These are phyloP conservation scores for Candolleomyces eurysporus DNA, from an alignment of 768 basidiomycete species.

Conservation along the genomic window DNA sequence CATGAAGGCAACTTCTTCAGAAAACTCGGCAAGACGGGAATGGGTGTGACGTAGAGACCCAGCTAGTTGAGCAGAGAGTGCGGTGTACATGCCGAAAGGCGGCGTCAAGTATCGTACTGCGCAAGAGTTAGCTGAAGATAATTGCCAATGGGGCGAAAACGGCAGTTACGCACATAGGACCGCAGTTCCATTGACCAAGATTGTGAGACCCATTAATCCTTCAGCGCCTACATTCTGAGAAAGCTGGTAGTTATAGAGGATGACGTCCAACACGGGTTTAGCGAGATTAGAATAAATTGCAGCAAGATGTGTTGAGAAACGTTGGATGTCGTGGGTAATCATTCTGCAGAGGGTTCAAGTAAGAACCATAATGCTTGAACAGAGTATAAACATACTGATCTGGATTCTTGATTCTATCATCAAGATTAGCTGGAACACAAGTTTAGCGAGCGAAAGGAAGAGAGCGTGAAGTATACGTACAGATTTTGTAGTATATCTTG, in stretches of 20 bases:
- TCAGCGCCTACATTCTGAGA: slow-evolving; percentile 94
- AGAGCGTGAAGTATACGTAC: slow-evolving; percentile 37
- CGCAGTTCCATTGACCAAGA: slow-evolving; percentile 83
- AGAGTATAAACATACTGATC: slow-evolving; percentile 65
- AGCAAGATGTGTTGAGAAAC: slow-evolving; percentile 86
- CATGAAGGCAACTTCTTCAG: slow-evolving; percentile 88
- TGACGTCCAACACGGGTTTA: slow-evolving; percentile 89
- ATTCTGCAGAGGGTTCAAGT: slow-evolving; percentile 49
- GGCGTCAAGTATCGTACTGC: slow-evolving; percentile 89
- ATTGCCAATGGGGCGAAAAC: neutral
- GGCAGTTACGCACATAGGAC: slow-evolving; percentile 60
- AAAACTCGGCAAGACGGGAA: slow-evolving; percentile 84
- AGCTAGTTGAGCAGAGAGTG: slow-evolving; percentile 82
- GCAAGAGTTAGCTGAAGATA: neutral
- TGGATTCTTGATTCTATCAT: slow-evolving; percentile 94
- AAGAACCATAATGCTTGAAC: neutral
- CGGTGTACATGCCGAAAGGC: slow-evolving; percentile 88
- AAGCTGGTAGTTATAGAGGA: slow-evolving; percentile 94
- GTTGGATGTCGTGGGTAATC: slow-evolving; percentile 95
- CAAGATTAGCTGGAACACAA: slow-evolving; percentile 69
- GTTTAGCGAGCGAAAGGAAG: neutral
- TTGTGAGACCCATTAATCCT: slow-evolving; percentile 77
- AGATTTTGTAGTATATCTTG: slow-evolving; percentile 92
- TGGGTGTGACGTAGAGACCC: slow-evolving; percentile 91
- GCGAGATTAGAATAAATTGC: slow-evolving; percentile 94